Evolutionary conservation across 2,329 filamentous ascomycete species (phyloP).

Genomic region (Cercospora beticola): DNA sequence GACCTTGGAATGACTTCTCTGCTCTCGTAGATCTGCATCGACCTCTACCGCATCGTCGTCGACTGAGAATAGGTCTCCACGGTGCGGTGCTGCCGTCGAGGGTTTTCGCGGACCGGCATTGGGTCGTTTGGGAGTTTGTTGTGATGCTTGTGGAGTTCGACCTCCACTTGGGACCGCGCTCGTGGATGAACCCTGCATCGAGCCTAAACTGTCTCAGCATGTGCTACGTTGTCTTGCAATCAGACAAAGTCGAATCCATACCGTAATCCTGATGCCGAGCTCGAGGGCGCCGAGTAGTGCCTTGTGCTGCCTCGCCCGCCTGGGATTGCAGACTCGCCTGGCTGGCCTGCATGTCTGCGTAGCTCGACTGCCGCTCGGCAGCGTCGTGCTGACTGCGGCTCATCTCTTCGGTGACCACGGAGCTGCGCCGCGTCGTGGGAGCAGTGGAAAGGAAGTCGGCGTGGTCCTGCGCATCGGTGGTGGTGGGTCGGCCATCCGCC

Average conservation of each 20-base stretch:
- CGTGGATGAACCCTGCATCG: conserved; percentile 28
- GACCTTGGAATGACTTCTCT: conserved; percentile 31
- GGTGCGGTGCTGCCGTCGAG: conserved; percentile 71
- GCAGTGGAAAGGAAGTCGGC: conserved; percentile 20
- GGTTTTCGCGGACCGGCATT: conserved; percentile 70
- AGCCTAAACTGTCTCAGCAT: conserved; percentile 25
- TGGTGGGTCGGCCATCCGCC: conserved; percentile 7
- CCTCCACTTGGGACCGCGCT: conserved; percentile 15
- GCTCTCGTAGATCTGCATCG: conserved; percentile 62
- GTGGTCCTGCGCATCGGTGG: conserved; percentile 23
- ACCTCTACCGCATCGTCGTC: conserved; percentile 85
- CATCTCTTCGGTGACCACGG: conserved; percentile 25
- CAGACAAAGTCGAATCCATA: conserved; percentile 7
- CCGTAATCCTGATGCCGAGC: conserved; percentile 34
- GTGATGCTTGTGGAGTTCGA: conserved; percentile 22
- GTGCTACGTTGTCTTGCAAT: background rate
- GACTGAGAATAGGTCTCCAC: conserved; percentile 83
- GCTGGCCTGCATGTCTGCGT: conserved; percentile 31
- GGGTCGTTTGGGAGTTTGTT: conserved; percentile 63
- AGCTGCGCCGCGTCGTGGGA: conserved; percentile 29
- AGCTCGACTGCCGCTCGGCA: conserved; percentile 20
- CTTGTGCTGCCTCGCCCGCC: conserved; percentile 13
- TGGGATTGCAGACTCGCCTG: conserved; percentile 29
- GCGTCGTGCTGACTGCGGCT: conserved; percentile 21
- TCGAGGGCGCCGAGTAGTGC: conserved; percentile 24